These are phyloP conservation scores for Gaultheria prostrata DNA, from an alignment of 148 eudicot species.

Conservation along the genomic window DNA sequence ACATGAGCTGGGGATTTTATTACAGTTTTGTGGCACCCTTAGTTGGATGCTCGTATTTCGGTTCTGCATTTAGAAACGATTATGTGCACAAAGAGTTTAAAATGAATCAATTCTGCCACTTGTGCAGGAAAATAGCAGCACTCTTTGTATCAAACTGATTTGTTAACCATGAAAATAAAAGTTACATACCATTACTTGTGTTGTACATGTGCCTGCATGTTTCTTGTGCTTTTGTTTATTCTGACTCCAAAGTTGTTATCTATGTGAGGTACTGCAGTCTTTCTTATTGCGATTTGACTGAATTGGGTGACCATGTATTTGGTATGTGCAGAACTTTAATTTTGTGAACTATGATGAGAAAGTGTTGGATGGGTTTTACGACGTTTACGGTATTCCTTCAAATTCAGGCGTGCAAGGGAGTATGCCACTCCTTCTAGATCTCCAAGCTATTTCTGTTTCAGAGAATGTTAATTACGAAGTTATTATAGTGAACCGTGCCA, in stretches of 20 bases:
- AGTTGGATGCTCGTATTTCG: neutral
- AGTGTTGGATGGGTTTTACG: conserved; percentile 86
- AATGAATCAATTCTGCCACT: neutral
- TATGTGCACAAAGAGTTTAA: neutral
- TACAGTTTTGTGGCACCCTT: neutral
- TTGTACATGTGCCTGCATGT: neutral
- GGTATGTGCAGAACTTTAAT: conserved; percentile 69
- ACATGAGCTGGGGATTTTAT: too few relatives aligned
- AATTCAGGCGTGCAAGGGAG: conserved; percentile 54
- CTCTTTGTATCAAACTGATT: neutral
- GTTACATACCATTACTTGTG: neutral
- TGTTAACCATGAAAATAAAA: neutral
- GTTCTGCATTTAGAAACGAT: neutral
- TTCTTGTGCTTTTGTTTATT: conserved; percentile 12
- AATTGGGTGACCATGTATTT: conserved; percentile 13
- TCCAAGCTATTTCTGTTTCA: conserved; percentile 60
- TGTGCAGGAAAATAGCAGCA: neutral
- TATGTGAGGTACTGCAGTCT: neutral
- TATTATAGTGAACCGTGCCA: conserved; percentile 61
- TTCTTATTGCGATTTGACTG: neutral
- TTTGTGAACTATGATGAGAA: conserved; percentile 84
- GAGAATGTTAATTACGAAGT: conserved; percentile 69
- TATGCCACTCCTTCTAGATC: conserved; percentile 70
- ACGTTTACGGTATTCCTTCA: conserved; percentile 60
- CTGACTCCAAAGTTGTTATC: neutral